A percentile compares a stretch with the other conserved stretches of the same genome.
Evolutionary conservation across 2,329 filamentous ascomycete species (phyloP).

Genomic region (Ophiostoma himal-ulmi): DNA sequence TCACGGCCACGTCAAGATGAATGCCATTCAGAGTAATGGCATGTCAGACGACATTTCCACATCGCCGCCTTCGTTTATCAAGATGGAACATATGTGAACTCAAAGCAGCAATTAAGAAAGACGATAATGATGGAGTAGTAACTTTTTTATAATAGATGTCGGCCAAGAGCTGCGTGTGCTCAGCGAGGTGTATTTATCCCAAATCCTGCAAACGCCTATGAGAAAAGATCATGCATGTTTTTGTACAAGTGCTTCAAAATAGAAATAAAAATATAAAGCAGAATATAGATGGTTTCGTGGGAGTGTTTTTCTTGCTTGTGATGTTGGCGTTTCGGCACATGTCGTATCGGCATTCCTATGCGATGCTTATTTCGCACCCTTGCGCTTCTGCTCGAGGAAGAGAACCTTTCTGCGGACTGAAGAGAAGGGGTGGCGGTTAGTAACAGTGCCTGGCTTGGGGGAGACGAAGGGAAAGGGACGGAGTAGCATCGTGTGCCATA

Average conservation of each 20-base stretch:
- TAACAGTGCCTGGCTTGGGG: neutral
- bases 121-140: neutral
- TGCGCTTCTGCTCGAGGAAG: conserved; percentile 88
- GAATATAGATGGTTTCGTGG: neutral
- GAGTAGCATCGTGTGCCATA: neutral
- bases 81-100: conserved; percentile 12
- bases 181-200: conserved; percentile 18
- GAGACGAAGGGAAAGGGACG: neutral
- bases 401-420: conserved; percentile 90
- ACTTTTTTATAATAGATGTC: neutral
- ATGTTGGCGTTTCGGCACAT: neutral
- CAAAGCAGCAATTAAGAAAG: neutral
- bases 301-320: conserved; percentile 3
- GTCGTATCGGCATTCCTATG: neutral
- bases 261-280: neutral
- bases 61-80: conserved; percentile 14
- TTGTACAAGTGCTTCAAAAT: conserved; percentile 20
- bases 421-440: neutral
- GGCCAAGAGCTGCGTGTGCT: conserved; percentile 11
- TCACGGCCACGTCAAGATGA: neutral
- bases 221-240: conserved; percentile 16
- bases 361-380: conserved; percentile 27
- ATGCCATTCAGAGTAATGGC: neutral
- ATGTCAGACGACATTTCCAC: neutral
- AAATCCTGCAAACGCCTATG: conserved; percentile 21